Evolutionary conservation across 495 filamentous ascomycete genomes (phyloP).

Genomic region (Jackrogersella minutella): DNA sequence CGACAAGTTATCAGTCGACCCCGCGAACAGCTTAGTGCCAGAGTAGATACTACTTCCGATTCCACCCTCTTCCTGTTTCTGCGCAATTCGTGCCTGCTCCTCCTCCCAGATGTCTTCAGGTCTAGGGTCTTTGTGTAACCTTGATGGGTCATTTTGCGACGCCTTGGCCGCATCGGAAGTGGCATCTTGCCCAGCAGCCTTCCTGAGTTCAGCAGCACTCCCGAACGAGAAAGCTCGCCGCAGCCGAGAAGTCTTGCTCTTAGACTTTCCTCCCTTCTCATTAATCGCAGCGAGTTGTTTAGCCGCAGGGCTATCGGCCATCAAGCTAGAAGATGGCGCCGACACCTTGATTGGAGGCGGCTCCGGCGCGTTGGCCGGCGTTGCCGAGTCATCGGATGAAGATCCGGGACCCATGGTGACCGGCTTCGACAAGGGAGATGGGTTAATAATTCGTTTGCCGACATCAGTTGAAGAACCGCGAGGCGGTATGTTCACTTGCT

Average conservation of each 20-base stretch:
- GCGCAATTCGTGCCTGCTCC: constrained; percentile 88
- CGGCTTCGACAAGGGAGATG: constrained; percentile 90
- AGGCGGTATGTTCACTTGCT: constrained; percentile 69
- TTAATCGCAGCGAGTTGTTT: constrained; percentile 82
- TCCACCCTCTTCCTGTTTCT: constrained; percentile 88
- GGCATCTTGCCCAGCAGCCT: constrained; percentile 68
- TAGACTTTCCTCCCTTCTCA: constrained; percentile 70
- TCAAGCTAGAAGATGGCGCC: constrained; percentile 35
- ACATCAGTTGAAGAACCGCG: constrained; percentile 74
- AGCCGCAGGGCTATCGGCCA: constrained; percentile 72
- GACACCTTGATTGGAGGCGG: constrained; percentile 48
- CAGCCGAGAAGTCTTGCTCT: constrained; percentile 88
- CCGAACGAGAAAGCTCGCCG: constrained; percentile 97
- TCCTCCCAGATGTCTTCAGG: constrained; percentile 71
- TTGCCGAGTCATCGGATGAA: constrained; percentile 44
- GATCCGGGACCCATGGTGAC: constrained; percentile 64
- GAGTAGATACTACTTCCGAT: constrained; percentile 94
- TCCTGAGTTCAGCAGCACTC: constrained; percentile 89
- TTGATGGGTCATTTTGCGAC: constrained; percentile 64
- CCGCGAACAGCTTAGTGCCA: constrained; percentile 84
- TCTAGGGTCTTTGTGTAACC: constrained; percentile 76
- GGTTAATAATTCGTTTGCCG: constrained; percentile 73
- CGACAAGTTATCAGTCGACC: constrained; percentile 95
- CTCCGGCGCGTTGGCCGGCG: constrained; percentile 44
- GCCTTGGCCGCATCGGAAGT: constrained; percentile 58